Evolutionary conservation across 1,284 basidiomycete genomes (phyloP), one percentile per base, ranked within the genome.

Genomic region (Ustilago nuda): DNA sequence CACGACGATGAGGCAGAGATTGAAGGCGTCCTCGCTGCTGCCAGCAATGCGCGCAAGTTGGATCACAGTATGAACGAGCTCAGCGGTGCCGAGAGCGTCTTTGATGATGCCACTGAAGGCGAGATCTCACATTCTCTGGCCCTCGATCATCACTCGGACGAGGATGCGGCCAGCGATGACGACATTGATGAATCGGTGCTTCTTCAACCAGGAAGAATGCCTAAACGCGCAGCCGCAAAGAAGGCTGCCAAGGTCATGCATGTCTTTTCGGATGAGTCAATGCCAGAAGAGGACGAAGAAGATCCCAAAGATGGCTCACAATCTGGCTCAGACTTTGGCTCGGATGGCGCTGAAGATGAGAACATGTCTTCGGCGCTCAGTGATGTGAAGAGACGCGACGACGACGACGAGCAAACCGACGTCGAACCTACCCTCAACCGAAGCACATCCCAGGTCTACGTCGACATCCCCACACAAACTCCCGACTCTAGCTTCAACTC

Each of bases 41-140:
- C 41, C 15, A 30, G 48, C 12, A 45, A 32, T 19, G 17, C 27
- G 9, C 60, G 48, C 19, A 30, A 11, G 5, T 15, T 45, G 36
- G 63, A 70, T 30, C 56, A 43, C 43, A 61, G 54, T 33, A 53
- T 65, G 58, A 70, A 58, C 66, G 70, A 66, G 23, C n/a, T 59
- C 32, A 65, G 66, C 35, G 60, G 56, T 5, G 54, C 52, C 13
- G 63, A 69, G 8, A 77, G 70, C 51, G 54, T 71, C 17, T 66
- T 71, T 52, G 65, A 68, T 32, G 62, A 65, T 54, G 69, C 61
- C 5, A 66, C 63, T 19, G 76, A 78, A 53, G 76, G 69, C 46
- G 76, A 78, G n/a, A 15, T 56, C 4, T 72, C 69, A 11, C n/a
- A 36, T 2, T 66, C 69, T 17, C 39, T 62, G 6, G 50, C 41